Conservation (phyloP, 176 grass and related monocot species). For the Aegilops speltoides region DNA sequence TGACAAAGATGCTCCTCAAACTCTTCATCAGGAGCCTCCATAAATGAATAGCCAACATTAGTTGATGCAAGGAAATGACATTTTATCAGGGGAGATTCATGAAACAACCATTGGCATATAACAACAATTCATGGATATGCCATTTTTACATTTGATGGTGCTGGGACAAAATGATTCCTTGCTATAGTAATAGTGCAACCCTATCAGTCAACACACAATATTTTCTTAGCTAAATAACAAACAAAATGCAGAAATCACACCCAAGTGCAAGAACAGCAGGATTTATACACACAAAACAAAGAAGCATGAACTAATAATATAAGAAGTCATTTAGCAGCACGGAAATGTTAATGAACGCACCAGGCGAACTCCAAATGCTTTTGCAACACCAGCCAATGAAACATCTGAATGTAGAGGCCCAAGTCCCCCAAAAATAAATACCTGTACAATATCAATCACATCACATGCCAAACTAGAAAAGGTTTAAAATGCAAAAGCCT, state of each 20-base stretch:
- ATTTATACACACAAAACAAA: not conserved
- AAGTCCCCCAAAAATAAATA: constrained; percentile 92
- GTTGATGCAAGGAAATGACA: constrained; percentile 23
- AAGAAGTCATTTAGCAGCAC: not conserved
- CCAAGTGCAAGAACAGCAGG: not conserved
- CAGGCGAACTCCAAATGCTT: constrained; percentile 99
- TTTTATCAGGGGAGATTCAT: constrained; percentile 29
- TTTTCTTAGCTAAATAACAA: constrained; percentile 20
- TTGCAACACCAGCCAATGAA: constrained; percentile 84
- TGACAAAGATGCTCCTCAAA: constrained; percentile 95
- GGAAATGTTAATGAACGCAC: constrained; percentile 36
- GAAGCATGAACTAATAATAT: not conserved
- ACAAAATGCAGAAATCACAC: constrained; percentile 19
- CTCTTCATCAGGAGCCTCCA: constrained; percentile 98
- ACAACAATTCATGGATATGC: constrained; percentile 14
- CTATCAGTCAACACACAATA: constrained; percentile 1
- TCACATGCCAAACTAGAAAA: constrained; percentile 21
- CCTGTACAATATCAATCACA: constrained; percentile 40
- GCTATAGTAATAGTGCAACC: constrained; percentile 12
- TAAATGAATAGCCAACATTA: constrained; percentile 41
- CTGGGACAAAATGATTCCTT: constrained; percentile 9
- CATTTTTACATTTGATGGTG: constrained; percentile 20
- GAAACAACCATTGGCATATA: not conserved
- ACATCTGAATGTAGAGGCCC: constrained; percentile 94
- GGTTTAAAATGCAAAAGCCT: constrained; percentile 12